Percentiles rank a stretch among this genome's conserved stretches.
Conservation (phyloP, 129 eudicot species). For the Helichrysum umbraculigerum region DNA sequence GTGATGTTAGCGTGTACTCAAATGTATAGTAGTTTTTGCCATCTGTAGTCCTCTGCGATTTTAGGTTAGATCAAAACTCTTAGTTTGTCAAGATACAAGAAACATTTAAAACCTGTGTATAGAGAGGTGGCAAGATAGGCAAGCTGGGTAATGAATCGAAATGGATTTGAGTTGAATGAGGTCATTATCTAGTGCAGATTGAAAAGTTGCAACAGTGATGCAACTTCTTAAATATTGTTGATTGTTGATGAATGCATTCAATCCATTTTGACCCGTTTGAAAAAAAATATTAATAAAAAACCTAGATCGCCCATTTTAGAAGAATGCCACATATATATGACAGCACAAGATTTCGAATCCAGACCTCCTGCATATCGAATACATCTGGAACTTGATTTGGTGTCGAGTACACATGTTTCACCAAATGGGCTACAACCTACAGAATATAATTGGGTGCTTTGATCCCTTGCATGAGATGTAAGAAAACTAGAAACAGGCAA, state of each 20-base stretch:
- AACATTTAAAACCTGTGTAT: background rate
- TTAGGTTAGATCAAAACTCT: background rate
- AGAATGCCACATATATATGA: background rate
- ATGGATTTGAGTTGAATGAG: background rate
- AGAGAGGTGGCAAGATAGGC: background rate
- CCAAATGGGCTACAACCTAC: conserved; percentile 52
- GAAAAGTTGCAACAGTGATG: background rate
- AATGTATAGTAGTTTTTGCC: conserved; percentile 74
- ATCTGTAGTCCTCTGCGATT: conserved; percentile 63
- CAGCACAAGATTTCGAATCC: conserved; percentile 1
- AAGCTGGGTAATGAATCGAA: background rate
- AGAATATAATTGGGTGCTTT: conserved; percentile 22
- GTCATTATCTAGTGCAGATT: background rate
- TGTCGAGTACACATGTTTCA: conserved; percentile 62
- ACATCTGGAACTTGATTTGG: conserved; percentile 66
- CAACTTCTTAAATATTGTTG: background rate
- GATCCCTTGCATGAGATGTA: background rate
- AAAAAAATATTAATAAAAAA: background rate
- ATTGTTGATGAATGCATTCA: background rate
- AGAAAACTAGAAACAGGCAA: background rate
- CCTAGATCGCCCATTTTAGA: background rate
- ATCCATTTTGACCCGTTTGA: background rate
- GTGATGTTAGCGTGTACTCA: conserved; percentile 63
- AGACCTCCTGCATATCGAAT: conserved; percentile 81
- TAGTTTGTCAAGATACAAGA: conserved; percentile 2